Evolutionary conservation across 352 stramenopile genomes (phyloP), one percentile per base, ranked within the genome.

Genomic region (Phytopythium vexans): DNA sequence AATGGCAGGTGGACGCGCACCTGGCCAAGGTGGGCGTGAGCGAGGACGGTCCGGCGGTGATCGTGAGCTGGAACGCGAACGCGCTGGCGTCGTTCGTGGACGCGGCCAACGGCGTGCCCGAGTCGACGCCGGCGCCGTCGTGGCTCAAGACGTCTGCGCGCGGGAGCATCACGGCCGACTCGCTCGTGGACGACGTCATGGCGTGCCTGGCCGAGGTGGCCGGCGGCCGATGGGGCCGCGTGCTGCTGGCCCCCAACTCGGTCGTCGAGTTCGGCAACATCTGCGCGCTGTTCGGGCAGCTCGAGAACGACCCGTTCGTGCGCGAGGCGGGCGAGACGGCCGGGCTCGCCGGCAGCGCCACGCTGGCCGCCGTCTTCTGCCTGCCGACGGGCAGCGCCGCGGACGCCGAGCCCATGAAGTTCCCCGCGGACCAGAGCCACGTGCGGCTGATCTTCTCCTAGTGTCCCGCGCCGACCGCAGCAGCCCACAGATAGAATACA

Each of bases 261-360:
- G 62, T 75, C 49, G 59, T 75, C 41, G 62, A 75, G 60, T 75
- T 75, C 45, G 66, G 66, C 12, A 64, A 75, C n/a, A 64, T 75
- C 42, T 75, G 66, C 41, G 58, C 62, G 33, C 70, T 75, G 62
- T 70, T 75, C 37, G 66, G 62, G 10, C 68, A 70, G 62, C 66
- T 75, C 21, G 66, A 75, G 50, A 75, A 70, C 59, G 59, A 75
- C 56, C 53, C 56, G 41, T 75, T 75, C 50, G 53, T 72, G 49
- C 63, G 59, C n/a, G 50, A 52, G 27, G 66, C 63, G 11, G 62
- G 61, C 1, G 61, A 68, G 1, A 52, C 54, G 3, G 62, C 66
- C 9, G 46, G 51, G 0, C 50, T 67, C 1, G 49, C 40, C 12
- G 54, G 64, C 43, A 58, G 58, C n/a, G 31, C 42, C 15, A 61